Evolutionary conservation across 441 rosid species (phyloP).

Genomic region (Euphorbia schlechtendalii): DNA sequence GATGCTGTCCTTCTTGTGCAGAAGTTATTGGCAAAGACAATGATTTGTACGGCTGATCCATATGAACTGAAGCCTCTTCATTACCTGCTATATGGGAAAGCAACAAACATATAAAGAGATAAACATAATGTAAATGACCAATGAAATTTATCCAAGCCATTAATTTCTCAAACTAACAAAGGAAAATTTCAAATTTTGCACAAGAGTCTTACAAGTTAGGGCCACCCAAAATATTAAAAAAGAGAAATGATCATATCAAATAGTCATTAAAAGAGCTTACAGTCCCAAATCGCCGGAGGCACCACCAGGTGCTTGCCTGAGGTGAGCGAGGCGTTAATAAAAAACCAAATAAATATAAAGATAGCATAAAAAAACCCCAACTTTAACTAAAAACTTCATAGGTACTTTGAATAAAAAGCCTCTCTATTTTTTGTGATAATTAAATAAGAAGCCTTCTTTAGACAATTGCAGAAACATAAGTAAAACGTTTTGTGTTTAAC

Average conservation of each 20-base stretch:
- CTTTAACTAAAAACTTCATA: no score
- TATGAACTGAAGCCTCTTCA: conserved; percentile 33
- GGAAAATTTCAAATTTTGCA: conserved; percentile 14
- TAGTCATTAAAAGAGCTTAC: not conserved
- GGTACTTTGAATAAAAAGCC: no score
- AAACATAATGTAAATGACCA: conserved; percentile 6
- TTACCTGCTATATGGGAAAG: conserved; percentile 36
- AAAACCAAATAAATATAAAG: not conserved
- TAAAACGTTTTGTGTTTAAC: no score
- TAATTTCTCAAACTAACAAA: conserved; percentile 11
- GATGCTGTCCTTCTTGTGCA: conserved; percentile 39
- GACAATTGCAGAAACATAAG: no score
- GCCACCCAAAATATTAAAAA: not conserved
- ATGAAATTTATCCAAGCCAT: conserved; percentile 11
- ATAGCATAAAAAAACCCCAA: no score
- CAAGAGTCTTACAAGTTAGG: not conserved
- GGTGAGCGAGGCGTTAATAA: no score
- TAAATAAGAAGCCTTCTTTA: no score
- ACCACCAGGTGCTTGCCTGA: no score
- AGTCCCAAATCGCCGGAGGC: not conserved
- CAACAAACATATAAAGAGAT: conserved; percentile 22
- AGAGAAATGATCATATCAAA: not conserved
- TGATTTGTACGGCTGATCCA: conserved; percentile 28
- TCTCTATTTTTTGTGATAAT: no score
- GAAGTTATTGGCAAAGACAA: conserved; percentile 37